Conservation (phyloP, 768 basidiomycete species). For the Inosperma sp. region DNA sequence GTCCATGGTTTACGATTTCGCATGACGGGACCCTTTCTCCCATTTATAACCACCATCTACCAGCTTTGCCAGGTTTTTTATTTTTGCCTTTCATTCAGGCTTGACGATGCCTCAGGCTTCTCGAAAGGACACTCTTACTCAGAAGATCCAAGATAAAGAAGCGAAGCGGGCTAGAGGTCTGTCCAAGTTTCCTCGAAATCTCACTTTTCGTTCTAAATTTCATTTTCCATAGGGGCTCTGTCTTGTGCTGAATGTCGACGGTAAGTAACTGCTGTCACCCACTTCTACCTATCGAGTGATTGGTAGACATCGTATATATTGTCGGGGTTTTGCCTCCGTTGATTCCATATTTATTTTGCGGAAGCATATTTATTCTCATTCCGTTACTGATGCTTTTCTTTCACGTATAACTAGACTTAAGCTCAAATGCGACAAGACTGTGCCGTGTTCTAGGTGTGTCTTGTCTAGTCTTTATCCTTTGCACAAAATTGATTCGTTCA, state of each 20-base stretch:
- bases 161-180: conserved; percentile 58
- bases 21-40: no score
- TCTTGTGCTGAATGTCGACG: conserved; percentile 64
- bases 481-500: conserved; percentile 3
- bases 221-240: conserved; percentile 36
- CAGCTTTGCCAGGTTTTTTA: neutral
- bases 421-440: conserved; percentile 72
- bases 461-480: neutral
- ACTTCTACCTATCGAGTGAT: neutral
- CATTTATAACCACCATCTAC: conserved; percentile 4
- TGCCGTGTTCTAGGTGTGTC: conserved; percentile 48
- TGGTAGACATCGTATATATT: no score
- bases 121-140: conserved; percentile 42
- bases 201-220: conserved; percentile 1
- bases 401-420: conserved; percentile 44
- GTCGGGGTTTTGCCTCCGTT: neutral
- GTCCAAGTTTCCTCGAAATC: conserved; percentile 1
- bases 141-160: conserved; percentile 60
- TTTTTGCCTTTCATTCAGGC: neutral
- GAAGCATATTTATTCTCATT: neutral
- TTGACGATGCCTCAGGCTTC: conserved; percentile 46
- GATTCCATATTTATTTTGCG: conserved; percentile 6
- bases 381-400: neutral
- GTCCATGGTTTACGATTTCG: neutral
- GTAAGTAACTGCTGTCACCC: no score